Base-by-base conservation (phyloP, 805 yeast genomes). In the Metschnikowia borealis region DNA sequence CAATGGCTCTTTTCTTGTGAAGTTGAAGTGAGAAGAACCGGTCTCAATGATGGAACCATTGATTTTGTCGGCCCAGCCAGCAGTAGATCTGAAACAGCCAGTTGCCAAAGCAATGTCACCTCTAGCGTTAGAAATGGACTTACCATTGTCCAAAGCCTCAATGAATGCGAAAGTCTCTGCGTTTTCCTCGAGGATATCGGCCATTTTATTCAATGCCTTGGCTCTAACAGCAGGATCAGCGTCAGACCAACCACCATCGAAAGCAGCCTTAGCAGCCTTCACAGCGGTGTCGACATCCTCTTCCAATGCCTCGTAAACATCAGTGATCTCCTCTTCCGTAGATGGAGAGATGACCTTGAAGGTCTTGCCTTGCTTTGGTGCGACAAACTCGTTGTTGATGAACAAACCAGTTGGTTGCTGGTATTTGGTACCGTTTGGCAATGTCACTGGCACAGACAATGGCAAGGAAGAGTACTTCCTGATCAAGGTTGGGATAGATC, bases 51-150 rank as follows among this genome's bases (percentile, higher is more conserved):
- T 69, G 57, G 82, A 78, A 61, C 96, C 97, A 58, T 77, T 79
- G 57, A 87, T 72, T 76, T 91, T 90, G 73, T 89, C 97, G 62
- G 96, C 89, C 82, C 83, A 88, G 56, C 97, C 97, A 51, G 91
- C 96, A 68, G 88, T 84, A 57, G 90, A 84, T 72, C 92, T 82
- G 67, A 89, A 71, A 67, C 85, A 86, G 58, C 78, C 78, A 41
- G 85, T 78, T 46, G 84, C 81, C 55, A 86, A 78, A 37, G 75
- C 83, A 51, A 91, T 84, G 65, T 90, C 97, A 53, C 88, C 89
- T 57, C 79, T 72, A 23, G 95, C 81, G 65, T 83, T 80, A 44
- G 69, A 63, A 57, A 84, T 68, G 37, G 96, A 86, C 75, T 91
- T 91, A 70, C 97, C 97, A 64, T 89, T 88, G 69, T 91, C 96